Evolutionary conservation across 192 early-diverging fungal genomes (phyloP), one percentile per base, ranked within the genome.

Genomic region (Coemansia reversa): DNA sequence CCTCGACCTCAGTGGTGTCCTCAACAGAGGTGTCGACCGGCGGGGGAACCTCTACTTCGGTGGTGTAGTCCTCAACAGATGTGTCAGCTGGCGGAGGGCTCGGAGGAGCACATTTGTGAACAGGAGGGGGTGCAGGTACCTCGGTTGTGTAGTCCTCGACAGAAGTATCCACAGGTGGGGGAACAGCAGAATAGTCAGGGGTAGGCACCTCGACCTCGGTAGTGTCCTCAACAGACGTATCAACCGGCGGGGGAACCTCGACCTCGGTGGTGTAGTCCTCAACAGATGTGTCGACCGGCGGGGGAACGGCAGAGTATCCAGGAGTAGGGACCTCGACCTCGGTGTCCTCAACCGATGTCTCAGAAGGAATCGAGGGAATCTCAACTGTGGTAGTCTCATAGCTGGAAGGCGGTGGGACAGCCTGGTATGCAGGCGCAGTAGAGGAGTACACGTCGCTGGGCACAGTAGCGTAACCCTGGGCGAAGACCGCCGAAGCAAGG

Each of bases 401-500:
- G 28, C 20, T 57, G 2, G 58, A 11, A 22, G 71, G 69, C 8
- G 55, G 19, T 7, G 69, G 42, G 4, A 28, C 50, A 9, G 58
- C 58, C 23, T 42, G 42, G 65, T 74, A 62, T 48, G 19, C 71
- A 2, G 66, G 66, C 22, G 52, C 59, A 25, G 54, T 19, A 25
- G 57, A 22, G 39, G 25, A 9, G 74, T 76, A 76, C 58, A 70
- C 51, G 62, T 67, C 57, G 63, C 45, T 55, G 35, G 67, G 56
- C 18, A 16, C 58, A 24, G 68, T 39, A 2, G 23, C 7, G 64
- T 65, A 61, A 45, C 50, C 58, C 28, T 47, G 35, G 27, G 74
- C 74, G 52, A 70, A 32, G 49, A 50, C 66, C 23, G 74, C 74
- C 29, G 74, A 35, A 47, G 74, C 74, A 39, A 76, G 50, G 35